Percentiles rank a stretch among this genome's conserved stretches.
phyloP scores from a whole-genome alignment of 371 early-diverging fungal species.

The Blakeslea trispora region DNA sequence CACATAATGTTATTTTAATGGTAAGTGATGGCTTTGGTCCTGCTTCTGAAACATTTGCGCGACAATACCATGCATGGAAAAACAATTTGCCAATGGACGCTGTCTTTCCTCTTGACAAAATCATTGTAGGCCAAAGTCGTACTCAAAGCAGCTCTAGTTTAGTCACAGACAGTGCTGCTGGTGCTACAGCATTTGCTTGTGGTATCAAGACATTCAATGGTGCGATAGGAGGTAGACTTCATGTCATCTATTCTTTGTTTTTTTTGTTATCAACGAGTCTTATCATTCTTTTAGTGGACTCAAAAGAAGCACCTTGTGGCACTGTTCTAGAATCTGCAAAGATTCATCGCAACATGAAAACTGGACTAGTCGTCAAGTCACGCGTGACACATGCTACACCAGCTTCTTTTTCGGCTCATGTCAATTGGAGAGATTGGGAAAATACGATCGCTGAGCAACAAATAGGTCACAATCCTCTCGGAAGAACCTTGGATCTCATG shows the following conservation, averaged over 20 bases:
- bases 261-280: neutral
- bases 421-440: conserved; percentile 73
- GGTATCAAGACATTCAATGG: conserved; percentile 85
- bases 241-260: neutral
- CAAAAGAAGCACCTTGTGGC: conserved; percentile 75
- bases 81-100: conserved; percentile 38
- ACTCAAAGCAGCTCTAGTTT: conserved; percentile 82
- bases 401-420: conserved; percentile 82
- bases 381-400: conserved; percentile 93
- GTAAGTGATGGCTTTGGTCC: conserved; percentile 94
- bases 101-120: conserved; percentile 73
- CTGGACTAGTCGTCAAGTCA: conserved; percentile 91
- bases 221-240: conserved; percentile 65
- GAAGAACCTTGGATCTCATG: conserved; percentile 86
- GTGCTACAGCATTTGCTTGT: conserved; percentile 93
- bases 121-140: conserved; percentile 84
- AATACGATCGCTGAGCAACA: conserved; percentile 88
- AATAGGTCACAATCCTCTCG: conserved; percentile 81
- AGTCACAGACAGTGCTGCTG: conserved; percentile 96
- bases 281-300: conserved; percentile 38
- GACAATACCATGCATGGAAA: conserved; percentile 69
- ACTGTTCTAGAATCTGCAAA: conserved; percentile 95
- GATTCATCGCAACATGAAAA: conserved; percentile 65
- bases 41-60: conserved; percentile 90
- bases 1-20: conserved; percentile 85